A percentile compares a stretch with the other conserved stretches of the same genome.
Evolutionary conservation across 768 basidiomycete genomes (phyloP).

Genomic region (Rhodosporidiobolus odoratus): DNA sequence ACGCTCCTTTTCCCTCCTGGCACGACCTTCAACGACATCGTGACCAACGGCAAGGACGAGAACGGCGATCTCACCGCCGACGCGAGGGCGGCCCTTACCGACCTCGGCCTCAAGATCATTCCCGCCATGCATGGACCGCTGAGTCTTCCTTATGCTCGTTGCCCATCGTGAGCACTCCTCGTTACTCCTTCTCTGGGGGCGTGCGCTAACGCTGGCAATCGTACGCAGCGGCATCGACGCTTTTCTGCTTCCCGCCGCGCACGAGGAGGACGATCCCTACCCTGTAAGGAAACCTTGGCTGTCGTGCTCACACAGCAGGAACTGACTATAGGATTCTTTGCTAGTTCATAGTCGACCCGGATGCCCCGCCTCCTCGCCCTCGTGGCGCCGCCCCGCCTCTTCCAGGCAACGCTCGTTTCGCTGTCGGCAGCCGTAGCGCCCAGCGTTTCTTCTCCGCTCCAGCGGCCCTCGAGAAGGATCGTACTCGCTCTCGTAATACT

Average conservation of each 20-base stretch:
- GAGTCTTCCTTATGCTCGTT: constrained; percentile 29
- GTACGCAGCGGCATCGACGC: constrained; percentile 27
- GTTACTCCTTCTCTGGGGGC: too few relatives aligned
- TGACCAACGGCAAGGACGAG: constrained; percentile 12
- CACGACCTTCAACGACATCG: constrained; percentile 5
- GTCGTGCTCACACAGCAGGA: too few relatives aligned
- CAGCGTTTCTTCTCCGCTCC: constrained; percentile 16
- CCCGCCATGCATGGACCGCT: constrained; percentile 29
- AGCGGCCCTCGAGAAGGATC: not conserved
- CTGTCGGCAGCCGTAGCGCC: constrained; percentile 10
- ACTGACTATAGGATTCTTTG: too few relatives aligned
- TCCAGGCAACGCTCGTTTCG: constrained; percentile 34
- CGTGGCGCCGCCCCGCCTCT: constrained; percentile 15
- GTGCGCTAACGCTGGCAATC: not conserved
- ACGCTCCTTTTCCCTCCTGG: not conserved
- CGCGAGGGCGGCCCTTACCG: constrained; percentile 15
- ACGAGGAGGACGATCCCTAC: constrained; percentile 15
- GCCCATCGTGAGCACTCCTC: constrained; percentile 23
- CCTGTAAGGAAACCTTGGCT: too few relatives aligned
- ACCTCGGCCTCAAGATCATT: constrained; percentile 26
- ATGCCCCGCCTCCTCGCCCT: not conserved
- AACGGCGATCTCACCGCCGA: constrained; percentile 12
- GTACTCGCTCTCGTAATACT: not conserved
- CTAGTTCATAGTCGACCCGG: constrained; percentile 1
- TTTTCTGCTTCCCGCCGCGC: constrained; percentile 8